phyloP scores from a whole-genome alignment of 2,329 filamentous ascomycete species.

The Colletotrichum sansevieriae region DNA sequence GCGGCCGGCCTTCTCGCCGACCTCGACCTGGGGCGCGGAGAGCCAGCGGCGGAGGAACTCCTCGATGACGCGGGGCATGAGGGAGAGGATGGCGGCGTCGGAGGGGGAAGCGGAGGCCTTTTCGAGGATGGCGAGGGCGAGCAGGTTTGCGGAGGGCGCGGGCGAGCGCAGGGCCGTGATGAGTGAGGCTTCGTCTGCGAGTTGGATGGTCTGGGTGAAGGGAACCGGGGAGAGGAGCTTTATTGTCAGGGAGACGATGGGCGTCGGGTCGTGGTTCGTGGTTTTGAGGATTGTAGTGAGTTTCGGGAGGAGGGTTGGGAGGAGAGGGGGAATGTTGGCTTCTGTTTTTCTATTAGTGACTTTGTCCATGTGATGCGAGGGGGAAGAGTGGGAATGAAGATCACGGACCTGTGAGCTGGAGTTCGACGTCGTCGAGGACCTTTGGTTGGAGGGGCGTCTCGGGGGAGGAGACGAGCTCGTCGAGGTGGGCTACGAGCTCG shows the following conservation, averaged over 20 bases:
- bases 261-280: slow-evolving; percentile 63
- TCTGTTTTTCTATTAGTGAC: slow-evolving; percentile 51
- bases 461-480: slow-evolving; percentile 60
- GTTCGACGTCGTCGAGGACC: slow-evolving; percentile 70
- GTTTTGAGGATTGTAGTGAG: slow-evolving; percentile 66
- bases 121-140: slow-evolving; percentile 68
- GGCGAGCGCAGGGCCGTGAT: slow-evolving; percentile 66
- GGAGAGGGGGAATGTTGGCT: slow-evolving; percentile 64
- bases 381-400: background rate
- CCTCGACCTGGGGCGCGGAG: slow-evolving; percentile 63
- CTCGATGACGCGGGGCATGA: slow-evolving; percentile 62
- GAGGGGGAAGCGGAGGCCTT: slow-evolving; percentile 64
- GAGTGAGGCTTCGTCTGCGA: slow-evolving; percentile 65
- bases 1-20: slow-evolving; percentile 65
- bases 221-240: slow-evolving; percentile 68
- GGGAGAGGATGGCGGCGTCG: slow-evolving; percentile 64
- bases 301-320: slow-evolving; percentile 66
- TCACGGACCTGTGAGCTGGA: slow-evolving; percentile 66
- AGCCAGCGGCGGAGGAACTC: slow-evolving; percentile 67
- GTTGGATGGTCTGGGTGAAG: slow-evolving; percentile 64
- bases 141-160: slow-evolving; percentile 67
- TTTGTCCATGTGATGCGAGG: background rate
- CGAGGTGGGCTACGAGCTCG: slow-evolving; percentile 67
- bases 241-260: slow-evolving; percentile 65
- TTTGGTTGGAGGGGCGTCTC: slow-evolving; percentile 58